These are phyloP conservation scores for Suhomyces anneliseae DNA, from an alignment of 1,139 yeast genomes.

Conservation along the genomic window DNA sequence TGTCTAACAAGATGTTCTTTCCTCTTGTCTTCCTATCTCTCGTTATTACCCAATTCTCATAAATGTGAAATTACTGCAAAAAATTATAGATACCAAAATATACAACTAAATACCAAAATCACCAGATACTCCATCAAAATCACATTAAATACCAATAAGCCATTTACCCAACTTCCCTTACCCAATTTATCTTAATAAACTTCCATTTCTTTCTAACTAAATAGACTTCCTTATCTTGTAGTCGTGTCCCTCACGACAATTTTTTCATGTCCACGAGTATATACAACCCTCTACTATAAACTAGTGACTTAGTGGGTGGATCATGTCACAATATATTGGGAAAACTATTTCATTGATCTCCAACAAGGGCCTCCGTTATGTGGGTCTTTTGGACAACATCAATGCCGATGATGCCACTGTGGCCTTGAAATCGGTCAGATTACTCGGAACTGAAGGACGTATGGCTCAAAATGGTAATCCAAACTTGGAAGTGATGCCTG, in stretches of 20 bases:
- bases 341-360: slow-evolving; percentile 89
- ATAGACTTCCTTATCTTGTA: background rate
- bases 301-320: background rate
- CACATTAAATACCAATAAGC: background rate
- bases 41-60: background rate
- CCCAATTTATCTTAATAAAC: background rate
- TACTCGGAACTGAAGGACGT: slow-evolving; percentile 94
- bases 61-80: background rate
- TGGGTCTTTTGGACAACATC: slow-evolving; percentile 82
- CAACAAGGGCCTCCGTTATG: slow-evolving; percentile 83
- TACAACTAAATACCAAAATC: background rate
- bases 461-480: slow-evolving; percentile 60
- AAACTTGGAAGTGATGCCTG: slow-evolving; percentile 70
- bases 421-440: slow-evolving; percentile 76
- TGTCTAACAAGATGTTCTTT: too few species aligned
- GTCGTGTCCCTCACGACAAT: slow-evolving; percentile 3
- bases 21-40: too few species aligned
- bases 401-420: slow-evolving; percentile 92
- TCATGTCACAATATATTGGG: slow-evolving; percentile 87
- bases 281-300: background rate
- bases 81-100: background rate
- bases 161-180: background rate
- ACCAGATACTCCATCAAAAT: background rate
- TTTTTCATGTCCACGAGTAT: background rate
- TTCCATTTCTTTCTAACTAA: too few species aligned